Base-by-base conservation (phyloP, 2,329 filamentous ascomycete species). In the Fusarium kyushuense region DNA sequence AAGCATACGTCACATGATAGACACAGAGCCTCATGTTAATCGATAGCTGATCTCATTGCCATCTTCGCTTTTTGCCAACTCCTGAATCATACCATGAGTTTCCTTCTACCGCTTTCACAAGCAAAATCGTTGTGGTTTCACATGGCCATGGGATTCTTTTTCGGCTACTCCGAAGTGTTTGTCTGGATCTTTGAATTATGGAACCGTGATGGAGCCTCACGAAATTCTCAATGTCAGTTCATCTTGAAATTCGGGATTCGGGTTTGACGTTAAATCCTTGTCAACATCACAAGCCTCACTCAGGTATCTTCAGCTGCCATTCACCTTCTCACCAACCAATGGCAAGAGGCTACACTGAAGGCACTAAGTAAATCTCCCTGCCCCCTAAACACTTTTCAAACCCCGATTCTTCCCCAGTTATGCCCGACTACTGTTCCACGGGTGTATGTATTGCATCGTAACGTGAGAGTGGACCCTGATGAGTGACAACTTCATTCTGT, bases 401-500 rank as follows among this genome's bases (percentile, higher is more conserved):
- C 48, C 48, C 65, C 66, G 70, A 69, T 38, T 62, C 61, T 62
- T 67, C 62, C 69, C 72, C 70, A 72, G 60, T 45, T 36, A 59
- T 43, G 53, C 53, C 63, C 70, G 61, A 67, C 43, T 62, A 54
- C 52, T 38, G 38, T 41, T 35, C 41, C 36, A 42, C 23, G 42
- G 42, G 40, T 35, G 35, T 58, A 58, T 33, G 16, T 27, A 27
- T 9, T 27, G 30, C n/a, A 58, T 25, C 21, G 33, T 32, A 56
- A 69, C 46, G 54, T 57, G 62, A 66, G 52, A 60, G 66, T 62
- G 63, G 70, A 63, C 21, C 66, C 30, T 53, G 21, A 55, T 48
- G 45, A 71, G 63, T 52, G 52, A 72, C 58, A 53, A 63, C 53
- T 56, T 51, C 46, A 7, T 42, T 54, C 35, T 56, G 58, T 38